phyloP scores from a whole-genome alignment of 225 moss, liverwort and hornwort species.

The Anthoceros angustus region DNA sequence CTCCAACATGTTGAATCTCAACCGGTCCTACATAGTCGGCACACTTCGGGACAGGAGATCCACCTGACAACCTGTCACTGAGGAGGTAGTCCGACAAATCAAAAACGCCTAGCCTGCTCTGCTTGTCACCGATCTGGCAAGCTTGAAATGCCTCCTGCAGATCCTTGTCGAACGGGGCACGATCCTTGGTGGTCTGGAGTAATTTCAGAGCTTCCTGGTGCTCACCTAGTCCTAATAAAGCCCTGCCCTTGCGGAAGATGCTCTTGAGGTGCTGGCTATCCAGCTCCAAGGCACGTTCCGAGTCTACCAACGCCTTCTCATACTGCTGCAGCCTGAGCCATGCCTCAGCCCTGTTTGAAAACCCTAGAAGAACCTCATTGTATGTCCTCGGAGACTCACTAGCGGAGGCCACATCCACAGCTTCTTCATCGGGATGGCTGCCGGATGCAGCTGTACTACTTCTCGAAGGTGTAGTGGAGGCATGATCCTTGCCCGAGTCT shows the following conservation, averaged over 20 bases:
- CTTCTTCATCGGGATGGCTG: constrained; percentile 7
- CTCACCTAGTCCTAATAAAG: constrained; percentile 58
- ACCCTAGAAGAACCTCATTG: constrained; percentile 69
- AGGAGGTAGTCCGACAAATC: constrained; percentile 61
- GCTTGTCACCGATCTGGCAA: constrained; percentile 44
- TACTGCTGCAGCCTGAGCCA: constrained; percentile 65
- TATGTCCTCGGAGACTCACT: constrained; percentile 12
- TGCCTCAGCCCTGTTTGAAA: constrained; percentile 83
- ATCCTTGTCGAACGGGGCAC: constrained; percentile 64
- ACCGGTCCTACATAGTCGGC: constrained; percentile 67
- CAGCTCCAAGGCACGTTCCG: constrained; percentile 46
- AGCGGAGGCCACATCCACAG: constrained; percentile 7
- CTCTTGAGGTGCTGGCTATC: constrained; percentile 75
- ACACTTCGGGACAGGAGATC: constrained; percentile 26
- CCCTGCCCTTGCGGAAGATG: constrained; percentile 72
- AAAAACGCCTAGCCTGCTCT: constrained; percentile 57
- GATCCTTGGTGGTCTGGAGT: constrained; percentile 47
- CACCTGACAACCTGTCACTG: constrained; percentile 41
- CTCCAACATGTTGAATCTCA: constrained; percentile 29
- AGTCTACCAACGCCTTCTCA: constrained; percentile 58
- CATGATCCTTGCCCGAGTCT: background rate
- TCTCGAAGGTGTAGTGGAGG: background rate
- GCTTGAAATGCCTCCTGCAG: constrained; percentile 57
- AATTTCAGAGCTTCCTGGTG: constrained; percentile 60
- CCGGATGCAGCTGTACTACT: background rate